Conservation (phyloP, 1,139 yeast species). For the Pichia sp. region DNA sequence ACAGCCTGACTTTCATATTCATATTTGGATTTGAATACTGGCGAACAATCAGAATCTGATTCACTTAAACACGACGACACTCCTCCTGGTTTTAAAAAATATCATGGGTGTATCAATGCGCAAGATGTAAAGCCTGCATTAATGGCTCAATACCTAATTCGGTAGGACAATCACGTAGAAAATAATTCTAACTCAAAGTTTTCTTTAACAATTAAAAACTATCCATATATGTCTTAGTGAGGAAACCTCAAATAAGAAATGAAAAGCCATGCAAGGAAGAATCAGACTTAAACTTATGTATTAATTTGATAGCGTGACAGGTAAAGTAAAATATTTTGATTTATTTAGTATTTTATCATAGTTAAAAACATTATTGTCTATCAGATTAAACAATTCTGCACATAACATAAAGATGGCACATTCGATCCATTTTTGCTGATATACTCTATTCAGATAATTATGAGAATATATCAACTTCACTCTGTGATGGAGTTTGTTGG, state of each 20-base stretch:
- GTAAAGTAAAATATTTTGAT: no score
- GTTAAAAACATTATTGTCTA: no score
- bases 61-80: constrained; percentile 48
- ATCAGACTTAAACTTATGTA: no score
- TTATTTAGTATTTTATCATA: no score
- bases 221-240: constrained; percentile 23
- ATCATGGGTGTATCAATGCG: constrained; percentile 21
- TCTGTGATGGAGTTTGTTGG: no score
- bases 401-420: no score
- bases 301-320: no score
- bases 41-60: constrained; percentile 50
- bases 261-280: constrained; percentile 21
- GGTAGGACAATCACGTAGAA: constrained; percentile 30
- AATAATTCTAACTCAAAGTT: constrained; percentile 28
- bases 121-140: constrained; percentile 43
- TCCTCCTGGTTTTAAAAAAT: constrained; percentile 10
- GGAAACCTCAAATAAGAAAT: constrained; percentile 22
- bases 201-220: constrained; percentile 20
- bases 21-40: constrained; percentile 35
- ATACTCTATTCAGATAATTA: no score
- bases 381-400: no score
- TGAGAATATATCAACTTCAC: no score
- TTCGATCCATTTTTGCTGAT: no score
- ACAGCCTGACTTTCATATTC: constrained; percentile 36
- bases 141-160: constrained; percentile 43